Percentiles rank a stretch among this genome's conserved stretches.
These are phyloP conservation scores for Aleurites moluccanus DNA, from an alignment of 441 rosid genomes.

Conservation along the genomic window DNA sequence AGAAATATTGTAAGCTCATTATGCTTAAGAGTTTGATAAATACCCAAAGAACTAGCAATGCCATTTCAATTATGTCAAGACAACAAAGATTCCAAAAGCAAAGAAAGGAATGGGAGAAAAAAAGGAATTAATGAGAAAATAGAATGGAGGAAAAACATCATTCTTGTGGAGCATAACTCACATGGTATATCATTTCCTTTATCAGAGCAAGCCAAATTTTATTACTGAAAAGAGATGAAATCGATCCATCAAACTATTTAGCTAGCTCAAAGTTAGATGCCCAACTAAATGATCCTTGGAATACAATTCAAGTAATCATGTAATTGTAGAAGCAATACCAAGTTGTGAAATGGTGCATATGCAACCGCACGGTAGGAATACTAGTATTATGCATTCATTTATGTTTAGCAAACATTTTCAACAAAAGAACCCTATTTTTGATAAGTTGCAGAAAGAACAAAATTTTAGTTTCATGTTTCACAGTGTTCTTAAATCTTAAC, in stretches of 20 bases:
- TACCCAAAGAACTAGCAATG: neutral
- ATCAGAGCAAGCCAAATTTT: neutral
- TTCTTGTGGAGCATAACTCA: neutral
- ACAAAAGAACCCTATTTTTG: neutral
- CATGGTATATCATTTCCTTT: neutral
- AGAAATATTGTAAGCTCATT: neutral
- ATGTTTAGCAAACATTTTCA: neutral
- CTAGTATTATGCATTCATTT: neutral
- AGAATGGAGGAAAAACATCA: neutral
- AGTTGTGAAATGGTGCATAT: neutral
- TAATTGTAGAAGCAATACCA: neutral
- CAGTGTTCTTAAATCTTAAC: neutral
- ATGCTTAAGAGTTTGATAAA: neutral
- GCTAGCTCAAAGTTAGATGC: neutral
- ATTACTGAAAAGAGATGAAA: neutral
- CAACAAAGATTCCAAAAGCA: neutral
- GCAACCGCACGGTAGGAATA: too few relatives aligned
- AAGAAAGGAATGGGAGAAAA: neutral
- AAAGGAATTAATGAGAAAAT: neutral
- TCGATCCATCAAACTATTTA: neutral
- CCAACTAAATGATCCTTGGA: neutral
- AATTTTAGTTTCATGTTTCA: neutral
- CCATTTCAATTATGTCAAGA: neutral
- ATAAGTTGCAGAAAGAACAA: neutral
- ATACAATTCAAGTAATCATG: neutral